Evolutionary conservation across 202 grass and related monocot genomes (phyloP), one percentile per base, ranked within the genome.

Genomic region (Schoenoplectus triqueter): DNA sequence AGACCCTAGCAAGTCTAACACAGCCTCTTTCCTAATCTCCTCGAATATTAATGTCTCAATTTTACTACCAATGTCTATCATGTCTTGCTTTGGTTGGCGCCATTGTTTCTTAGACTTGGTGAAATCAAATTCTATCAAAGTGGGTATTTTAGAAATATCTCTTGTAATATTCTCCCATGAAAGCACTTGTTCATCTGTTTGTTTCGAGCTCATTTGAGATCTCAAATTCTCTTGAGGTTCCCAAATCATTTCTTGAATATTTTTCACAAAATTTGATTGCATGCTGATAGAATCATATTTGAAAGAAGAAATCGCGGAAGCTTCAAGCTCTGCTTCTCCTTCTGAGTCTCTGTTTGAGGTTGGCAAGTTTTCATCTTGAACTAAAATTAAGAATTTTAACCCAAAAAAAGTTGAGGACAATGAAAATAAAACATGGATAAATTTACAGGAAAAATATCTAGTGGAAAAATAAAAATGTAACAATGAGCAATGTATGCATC

Each of bases 11-110:
- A 99, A 87, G 87, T 96, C 93, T 0, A 88, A 46, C 45, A 92
- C 90, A 81, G 90, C 80, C 77, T 99, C 93, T 62, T 82, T 86
- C 66, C 86, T 82, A 44, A 99, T 99, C 44, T 99, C 97, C 39
- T 99, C 97, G 76, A 99, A 96, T 86, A 99, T 94, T 72, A 92
- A 82, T 44, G 86, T 84, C 90, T 99, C 97, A 17, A 99, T 97
- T 87, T 84, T 85, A 57, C 41, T 54, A 39, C 91, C 92, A 73
- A 99, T 90, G 83, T 86, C 86, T 67, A 66, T 47, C 10, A 69
- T 85, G 84, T 92, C 89, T 1, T 65, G 80, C 80, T 46, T 56
- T 11, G 73, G 62, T 84, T 85, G 87, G 15, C 80, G 77, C 97
- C 92, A 97, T 22, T 88, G 89, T 71, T 72, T 84, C 73, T 41